A percentile compares a stretch with the other conserved stretches of the same genome.
These are phyloP conservation scores for Acanthamoeba healyi DNA, from an alignment of 208 protist genomes.

Conservation along the genomic window DNA sequence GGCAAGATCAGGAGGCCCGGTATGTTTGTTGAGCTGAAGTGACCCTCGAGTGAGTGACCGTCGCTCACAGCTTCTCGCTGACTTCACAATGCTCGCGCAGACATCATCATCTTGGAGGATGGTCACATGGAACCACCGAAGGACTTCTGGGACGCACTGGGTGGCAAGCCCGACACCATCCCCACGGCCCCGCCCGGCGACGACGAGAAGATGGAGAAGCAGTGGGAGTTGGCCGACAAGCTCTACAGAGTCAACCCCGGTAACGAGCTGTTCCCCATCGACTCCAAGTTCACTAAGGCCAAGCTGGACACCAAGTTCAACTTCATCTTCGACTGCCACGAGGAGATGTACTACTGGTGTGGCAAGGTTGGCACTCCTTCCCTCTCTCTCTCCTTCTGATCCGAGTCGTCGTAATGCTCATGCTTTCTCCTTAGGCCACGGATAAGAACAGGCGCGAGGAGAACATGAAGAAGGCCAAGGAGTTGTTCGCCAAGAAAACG, in stretches of 20 bases:
- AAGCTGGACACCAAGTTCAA: conserved; percentile 59
- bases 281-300: conserved; percentile 47
- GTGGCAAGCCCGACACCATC: conserved; percentile 13
- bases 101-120: conserved; percentile 62
- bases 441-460: conserved; percentile 47
- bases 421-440: background rate
- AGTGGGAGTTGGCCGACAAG: background rate
- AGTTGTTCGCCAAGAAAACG: conserved; percentile 18
- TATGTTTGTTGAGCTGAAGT: background rate
- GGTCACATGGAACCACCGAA: conserved; percentile 40
- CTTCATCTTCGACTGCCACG: conserved; percentile 56
- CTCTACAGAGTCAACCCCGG: conserved; percentile 57
- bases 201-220: conserved; percentile 52
- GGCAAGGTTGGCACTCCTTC: background rate
- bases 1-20: conserved; percentile 20
- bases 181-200: conserved; percentile 32
- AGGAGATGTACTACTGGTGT: conserved; percentile 62
- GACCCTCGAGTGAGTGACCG: background rate
- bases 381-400: background rate
- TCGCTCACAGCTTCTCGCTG: too few relatives aligned
- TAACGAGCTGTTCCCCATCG: conserved; percentile 47
- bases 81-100: background rate
- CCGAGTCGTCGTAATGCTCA: background rate
- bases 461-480: conserved; percentile 60
- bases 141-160: conserved; percentile 68